These are phyloP conservation scores for Geotrichum carabidarum DNA, from an alignment of 1,139 yeast species.

Conservation along the genomic window DNA sequence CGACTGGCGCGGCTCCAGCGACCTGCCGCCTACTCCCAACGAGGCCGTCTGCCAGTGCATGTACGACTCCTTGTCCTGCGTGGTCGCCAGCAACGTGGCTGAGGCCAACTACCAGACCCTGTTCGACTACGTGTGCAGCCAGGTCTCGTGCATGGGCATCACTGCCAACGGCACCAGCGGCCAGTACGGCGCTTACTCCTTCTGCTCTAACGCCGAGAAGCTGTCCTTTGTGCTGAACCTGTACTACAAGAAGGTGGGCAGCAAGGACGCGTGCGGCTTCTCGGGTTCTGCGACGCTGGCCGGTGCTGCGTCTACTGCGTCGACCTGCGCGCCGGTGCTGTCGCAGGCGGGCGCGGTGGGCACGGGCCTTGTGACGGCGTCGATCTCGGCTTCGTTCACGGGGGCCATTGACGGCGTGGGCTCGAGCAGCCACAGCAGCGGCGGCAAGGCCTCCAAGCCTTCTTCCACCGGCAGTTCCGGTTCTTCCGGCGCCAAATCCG, in stretches of 20 bases:
- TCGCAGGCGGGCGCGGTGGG: slow-evolving; percentile 28
- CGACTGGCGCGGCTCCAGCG: slow-evolving; percentile 52
- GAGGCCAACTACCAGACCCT: slow-evolving; percentile 50
- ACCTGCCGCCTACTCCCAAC: slow-evolving; percentile 68
- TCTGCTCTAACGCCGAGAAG: slow-evolving; percentile 54
- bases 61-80: slow-evolving; percentile 47
- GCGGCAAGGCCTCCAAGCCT: slow-evolving; percentile 1
- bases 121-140: slow-evolving; percentile 49
- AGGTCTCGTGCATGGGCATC: slow-evolving; percentile 45
- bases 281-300: slow-evolving; percentile 50
- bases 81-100: slow-evolving; percentile 44
- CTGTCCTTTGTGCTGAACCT: slow-evolving; percentile 57
- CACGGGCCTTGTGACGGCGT: slow-evolving; percentile 26
- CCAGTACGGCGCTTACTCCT: slow-evolving; percentile 54
- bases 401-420: slow-evolving; percentile 24
- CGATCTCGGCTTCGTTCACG: slow-evolving; percentile 25
- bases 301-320: slow-evolving; percentile 50
- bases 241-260: slow-evolving; percentile 48
- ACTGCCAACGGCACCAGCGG: slow-evolving; percentile 49
- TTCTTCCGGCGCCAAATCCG: slow-evolving; percentile 18
- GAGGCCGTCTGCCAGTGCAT: slow-evolving; percentile 56
- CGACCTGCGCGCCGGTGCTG: slow-evolving; percentile 45
- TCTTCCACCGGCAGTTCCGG: slow-evolving; percentile 7
- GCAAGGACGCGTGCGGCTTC: slow-evolving; percentile 52
- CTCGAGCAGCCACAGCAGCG: slow-evolving; percentile 20